Percentiles rank a stretch among this genome's conserved stretches.
Evolutionary conservation across 78 protist species (phyloP).

Genomic region (Isochrysis galbana): DNA sequence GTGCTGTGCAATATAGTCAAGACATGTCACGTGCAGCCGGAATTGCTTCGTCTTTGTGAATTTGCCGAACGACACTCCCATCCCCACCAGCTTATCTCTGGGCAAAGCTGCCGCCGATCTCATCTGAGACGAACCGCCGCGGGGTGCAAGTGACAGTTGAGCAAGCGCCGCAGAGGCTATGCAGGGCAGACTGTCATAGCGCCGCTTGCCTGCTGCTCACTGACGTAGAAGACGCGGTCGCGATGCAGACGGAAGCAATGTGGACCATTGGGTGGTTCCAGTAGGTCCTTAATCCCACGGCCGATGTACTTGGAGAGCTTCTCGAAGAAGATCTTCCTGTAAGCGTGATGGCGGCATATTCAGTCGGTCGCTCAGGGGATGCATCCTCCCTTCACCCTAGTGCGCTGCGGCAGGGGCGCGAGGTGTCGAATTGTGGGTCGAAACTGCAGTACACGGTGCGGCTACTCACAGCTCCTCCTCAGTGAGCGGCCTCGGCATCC

Average conservation of each 20-base stretch:
- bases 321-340: conserved; percentile 83
- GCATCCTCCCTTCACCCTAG: neutral
- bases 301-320: conserved; percentile 97
- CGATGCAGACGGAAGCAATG: conserved; percentile 94
- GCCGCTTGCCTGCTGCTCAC: neutral
- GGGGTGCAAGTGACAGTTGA: neutral
- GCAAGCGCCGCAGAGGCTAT: no score
- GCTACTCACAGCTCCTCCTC: conserved; percentile 91
- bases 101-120: conserved; percentile 59
- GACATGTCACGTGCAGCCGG: conserved; percentile 92
- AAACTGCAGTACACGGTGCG: neutral
- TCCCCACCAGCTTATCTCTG: conserved; percentile 73
- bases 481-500: conserved; percentile 90
- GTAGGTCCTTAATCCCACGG: conserved; percentile 79
- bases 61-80: conserved; percentile 97
- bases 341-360: neutral
- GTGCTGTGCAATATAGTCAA: conserved; percentile 86
- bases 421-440: no score
- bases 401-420: neutral
- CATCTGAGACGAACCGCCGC: neutral
- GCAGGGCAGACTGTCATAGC: no score
- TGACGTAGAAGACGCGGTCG: conserved; percentile 73
- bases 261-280: conserved; percentile 93
- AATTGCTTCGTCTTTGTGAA: conserved; percentile 93
- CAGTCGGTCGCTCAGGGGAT: neutral